phyloP scores from a whole-genome alignment of 768 basidiomycete genomes.

The Boletus pseudo-olivaceus region DNA sequence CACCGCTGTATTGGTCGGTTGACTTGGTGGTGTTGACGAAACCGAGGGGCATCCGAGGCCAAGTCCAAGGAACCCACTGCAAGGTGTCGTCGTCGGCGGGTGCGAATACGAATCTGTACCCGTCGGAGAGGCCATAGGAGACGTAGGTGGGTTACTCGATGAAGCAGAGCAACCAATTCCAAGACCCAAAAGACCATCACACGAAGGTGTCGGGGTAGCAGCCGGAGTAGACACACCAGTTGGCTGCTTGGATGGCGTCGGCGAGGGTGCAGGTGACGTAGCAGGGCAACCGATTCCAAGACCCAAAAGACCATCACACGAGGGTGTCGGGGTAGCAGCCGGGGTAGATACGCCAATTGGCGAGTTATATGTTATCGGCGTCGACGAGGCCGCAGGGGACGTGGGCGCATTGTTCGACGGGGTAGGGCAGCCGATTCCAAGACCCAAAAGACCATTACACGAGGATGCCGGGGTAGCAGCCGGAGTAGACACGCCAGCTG shows the following conservation, averaged over 20 bases:
- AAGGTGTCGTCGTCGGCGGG: conserved; percentile 1
- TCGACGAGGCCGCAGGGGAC: not conserved
- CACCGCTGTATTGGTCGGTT: not conserved
- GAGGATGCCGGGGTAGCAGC: not conserved
- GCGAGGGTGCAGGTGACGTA: not conserved
- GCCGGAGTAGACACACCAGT: not conserved
- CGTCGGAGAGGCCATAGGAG: not conserved
- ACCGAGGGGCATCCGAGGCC: conserved; percentile 8
- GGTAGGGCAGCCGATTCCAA: not conserved
- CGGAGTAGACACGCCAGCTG: not conserved
- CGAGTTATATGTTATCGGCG: not conserved
- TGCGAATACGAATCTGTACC: not conserved
- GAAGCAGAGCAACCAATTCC: not conserved
- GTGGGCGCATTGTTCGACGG: not conserved
- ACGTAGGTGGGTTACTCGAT: not conserved
- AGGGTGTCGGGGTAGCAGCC: not conserved
- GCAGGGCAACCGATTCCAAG: not conserved
- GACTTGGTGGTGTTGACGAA: not conserved
- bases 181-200: not conserved
- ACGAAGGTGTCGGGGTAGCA: not conserved
- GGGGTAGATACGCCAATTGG: not conserved
- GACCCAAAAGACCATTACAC: not conserved
- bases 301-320: not conserved
- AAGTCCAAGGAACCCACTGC: conserved; percentile 15
- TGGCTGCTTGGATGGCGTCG: too few species aligned